Base-by-base conservation (phyloP, 192 early-diverging fungal genomes). In the Phycomyces blakesleeanus region DNA sequence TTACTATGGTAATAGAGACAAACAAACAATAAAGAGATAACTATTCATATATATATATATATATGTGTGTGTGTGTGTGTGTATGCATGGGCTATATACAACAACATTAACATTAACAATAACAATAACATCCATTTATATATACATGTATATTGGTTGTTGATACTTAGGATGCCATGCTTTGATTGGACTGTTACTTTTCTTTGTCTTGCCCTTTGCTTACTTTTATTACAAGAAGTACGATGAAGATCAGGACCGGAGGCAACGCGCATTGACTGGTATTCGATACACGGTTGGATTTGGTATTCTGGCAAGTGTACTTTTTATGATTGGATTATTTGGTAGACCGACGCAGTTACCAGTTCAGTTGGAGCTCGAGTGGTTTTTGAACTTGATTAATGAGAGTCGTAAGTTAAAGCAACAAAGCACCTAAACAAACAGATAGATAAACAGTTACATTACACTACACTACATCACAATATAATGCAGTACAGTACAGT, bases 211-310 rank as follows among this genome's bases (percentile, higher is more conserved):
- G 62, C 84, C 84, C 1, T 78, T 83, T 27, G 67, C 78, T 24
- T 86, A 86, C 50, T 83, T 82, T 63, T 86, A 76, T 63, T 86
- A 71, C 69, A 80, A 83, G 41, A 78, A 82, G 24, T 59, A 74
- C 11, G 77, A 78, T 22, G 75, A 71, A 29, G 61, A 66, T 24
- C 60, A 70, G 2, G 25, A 53, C 1, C 27, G 44, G 0, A 51
- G 72, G 54, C 71, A 83, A 11, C 18, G 73, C 11, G n/a, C 52
- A 9, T 34, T 51, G 22, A 76, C 64, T 6, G 71, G 82, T 11
- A 38, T 79, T 52, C 78, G 78, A 50, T 83, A 79, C 60, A 82
- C 84, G 16, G 26, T 63, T 5, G 72, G 80, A 25, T 83, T 81
- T 29, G 63, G 77, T 16, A 51, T 71, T 24, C 71, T 83, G 29